Evolutionary conservation across 495 filamentous ascomycete genomes (phyloP).

Genomic region (Penicillium malachiteum): DNA sequence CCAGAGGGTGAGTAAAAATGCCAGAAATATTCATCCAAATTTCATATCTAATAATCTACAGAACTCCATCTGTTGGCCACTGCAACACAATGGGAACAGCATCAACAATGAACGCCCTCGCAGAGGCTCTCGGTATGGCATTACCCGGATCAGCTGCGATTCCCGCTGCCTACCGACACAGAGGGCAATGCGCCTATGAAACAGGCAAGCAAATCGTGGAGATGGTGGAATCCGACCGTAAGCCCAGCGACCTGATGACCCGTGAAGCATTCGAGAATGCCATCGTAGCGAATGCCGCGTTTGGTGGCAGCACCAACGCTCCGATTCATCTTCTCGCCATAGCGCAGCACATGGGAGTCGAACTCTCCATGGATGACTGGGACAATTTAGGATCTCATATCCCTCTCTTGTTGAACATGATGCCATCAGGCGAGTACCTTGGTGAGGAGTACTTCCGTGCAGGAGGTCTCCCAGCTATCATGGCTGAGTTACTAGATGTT

Average conservation of each 20-base stretch:
- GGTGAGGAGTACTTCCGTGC: conserved; percentile 55
- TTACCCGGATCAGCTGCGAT: conserved; percentile 55
- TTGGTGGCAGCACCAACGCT: conserved; percentile 57
- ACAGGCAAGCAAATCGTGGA: conserved; percentile 55
- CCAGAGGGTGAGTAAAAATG: conserved; percentile 37
- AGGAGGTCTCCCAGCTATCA: conserved; percentile 53
- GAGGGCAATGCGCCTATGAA: conserved; percentile 53
- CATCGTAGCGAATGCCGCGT: conserved; percentile 52
- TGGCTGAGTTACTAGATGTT: conserved; percentile 51
- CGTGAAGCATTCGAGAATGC: conserved; percentile 56
- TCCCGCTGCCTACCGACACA: conserved; percentile 52
- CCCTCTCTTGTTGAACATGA: conserved; percentile 54
- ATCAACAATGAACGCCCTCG: conserved; percentile 57
- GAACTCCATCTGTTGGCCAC: conserved; percentile 52
- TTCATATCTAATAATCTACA: conserved; percentile 17
- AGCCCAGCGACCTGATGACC: conserved; percentile 57
- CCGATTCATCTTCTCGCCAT: conserved; percentile 57
- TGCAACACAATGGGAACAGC: conserved; percentile 61
- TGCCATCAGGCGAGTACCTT: conserved; percentile 51
- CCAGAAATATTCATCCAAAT: neutral
- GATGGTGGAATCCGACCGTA: conserved; percentile 53
- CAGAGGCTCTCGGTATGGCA: conserved; percentile 57
- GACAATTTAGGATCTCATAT: conserved; percentile 48
- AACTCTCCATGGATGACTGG: conserved; percentile 54
- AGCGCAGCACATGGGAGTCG: conserved; percentile 53